Percentiles rank a stretch among this genome's conserved stretches.
These are phyloP conservation scores for Pyronema domesticum DNA, from an alignment of 495 filamentous ascomycete species.

Conservation along the genomic window DNA sequence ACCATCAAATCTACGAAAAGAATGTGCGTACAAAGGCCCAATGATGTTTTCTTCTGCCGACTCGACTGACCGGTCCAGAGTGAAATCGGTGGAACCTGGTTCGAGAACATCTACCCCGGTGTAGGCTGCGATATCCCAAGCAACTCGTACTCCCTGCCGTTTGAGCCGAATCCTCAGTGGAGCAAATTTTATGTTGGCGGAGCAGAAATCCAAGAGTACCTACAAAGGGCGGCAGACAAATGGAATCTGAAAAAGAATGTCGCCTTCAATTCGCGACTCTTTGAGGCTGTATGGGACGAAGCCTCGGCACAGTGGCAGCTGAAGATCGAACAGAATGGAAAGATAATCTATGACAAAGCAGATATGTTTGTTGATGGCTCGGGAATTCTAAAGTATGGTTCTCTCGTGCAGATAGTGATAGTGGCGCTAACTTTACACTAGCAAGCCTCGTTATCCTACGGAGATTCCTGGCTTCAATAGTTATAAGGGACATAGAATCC, in stretches of 20 bases:
- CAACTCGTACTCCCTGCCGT: background rate
- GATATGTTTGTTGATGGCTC: background rate
- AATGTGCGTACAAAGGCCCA: too few species aligned
- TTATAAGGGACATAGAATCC: constrained; percentile 38
- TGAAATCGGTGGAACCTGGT: constrained; percentile 50
- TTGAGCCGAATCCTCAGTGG: background rate
- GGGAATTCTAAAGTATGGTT: background rate
- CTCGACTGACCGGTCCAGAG: too few species aligned
- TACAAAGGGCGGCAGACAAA: too few species aligned
- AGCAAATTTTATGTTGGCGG: background rate
- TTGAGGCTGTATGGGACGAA: background rate
- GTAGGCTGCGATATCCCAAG: constrained; percentile 20
- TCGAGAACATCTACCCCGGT: constrained; percentile 53
- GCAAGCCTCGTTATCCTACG: constrained; percentile 39
- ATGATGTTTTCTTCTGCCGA: too few species aligned
- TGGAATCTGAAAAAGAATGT: background rate
- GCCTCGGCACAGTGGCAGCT: background rate
- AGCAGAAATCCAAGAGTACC: background rate
- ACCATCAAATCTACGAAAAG: background rate
- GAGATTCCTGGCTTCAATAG: constrained; percentile 32
- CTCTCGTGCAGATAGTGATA: too few species aligned
- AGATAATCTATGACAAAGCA: background rate
- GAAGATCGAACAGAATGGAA: background rate
- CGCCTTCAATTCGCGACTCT: background rate
- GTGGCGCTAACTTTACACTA: background rate